A percentile compares a stretch with the other conserved stretches of the same genome.
These are phyloP conservation scores for Medicago arabica DNA, from an alignment of 306 rosid genomes.

Conservation along the genomic window DNA sequence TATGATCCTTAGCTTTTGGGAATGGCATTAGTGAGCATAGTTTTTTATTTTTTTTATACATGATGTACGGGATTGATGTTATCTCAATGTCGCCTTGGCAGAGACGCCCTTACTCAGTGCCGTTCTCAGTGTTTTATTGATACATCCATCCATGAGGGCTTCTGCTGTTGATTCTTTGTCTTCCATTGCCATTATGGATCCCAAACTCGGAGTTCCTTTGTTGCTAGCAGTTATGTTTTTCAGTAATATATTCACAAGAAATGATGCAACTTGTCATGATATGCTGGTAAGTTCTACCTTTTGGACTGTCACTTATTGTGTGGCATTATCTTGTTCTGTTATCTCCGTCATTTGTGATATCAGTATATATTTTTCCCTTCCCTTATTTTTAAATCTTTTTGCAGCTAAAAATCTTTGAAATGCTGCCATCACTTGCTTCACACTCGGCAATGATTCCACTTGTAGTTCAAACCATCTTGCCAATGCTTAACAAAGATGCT, in stretches of 20 bases:
- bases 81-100: conserved; percentile 47
- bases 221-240: conserved; percentile 78
- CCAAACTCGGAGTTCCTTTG: conserved; percentile 81
- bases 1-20: conserved; percentile 44
- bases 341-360: conserved; percentile 24
- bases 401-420: conserved; percentile 79
- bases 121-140: conserved; percentile 69
- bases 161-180: conserved; percentile 72
- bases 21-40: conserved; percentile 35
- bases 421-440: conserved; percentile 90
- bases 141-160: conserved; percentile 66
- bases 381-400: conserved; percentile 45
- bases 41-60: conserved; percentile 30
- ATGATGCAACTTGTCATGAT: conserved; percentile 57
- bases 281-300: conserved; percentile 71
- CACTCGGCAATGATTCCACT: conserved; percentile 90
- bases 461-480: conserved; percentile 83
- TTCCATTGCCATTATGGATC: conserved; percentile 77
- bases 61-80: conserved; percentile 37
- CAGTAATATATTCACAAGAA: conserved; percentile 72
- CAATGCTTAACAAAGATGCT: conserved; percentile 82
- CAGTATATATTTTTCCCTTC: conserved; percentile 28
- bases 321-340: conserved; percentile 30
- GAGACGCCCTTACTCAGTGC: conserved; percentile 81
- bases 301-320: conserved; percentile 27